A percentile compares a stretch with the other conserved stretches of the same genome.
Conservation (phyloP, 2,329 filamentous ascomycete genomes). For the Chaetomium olivaceum region DNA sequence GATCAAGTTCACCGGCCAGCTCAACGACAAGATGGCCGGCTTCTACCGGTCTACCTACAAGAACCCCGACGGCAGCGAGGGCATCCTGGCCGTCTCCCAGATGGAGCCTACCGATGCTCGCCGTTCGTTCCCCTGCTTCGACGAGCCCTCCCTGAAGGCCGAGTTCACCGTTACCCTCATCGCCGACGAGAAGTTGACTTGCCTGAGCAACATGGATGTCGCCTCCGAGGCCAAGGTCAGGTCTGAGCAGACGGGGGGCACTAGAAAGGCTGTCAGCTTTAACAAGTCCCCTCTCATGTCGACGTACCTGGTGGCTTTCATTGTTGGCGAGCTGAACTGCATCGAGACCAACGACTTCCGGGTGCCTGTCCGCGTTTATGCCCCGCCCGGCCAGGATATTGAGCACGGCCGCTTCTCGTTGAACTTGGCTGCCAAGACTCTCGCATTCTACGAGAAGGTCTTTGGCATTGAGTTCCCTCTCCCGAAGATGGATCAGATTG, state of each 20-base stretch:
- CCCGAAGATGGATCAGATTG: slow-evolving; percentile 95
- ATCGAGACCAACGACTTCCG: slow-evolving; percentile 91
- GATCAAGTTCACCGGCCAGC: slow-evolving; percentile 72
- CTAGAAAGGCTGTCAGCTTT: slow-evolving; percentile 87
- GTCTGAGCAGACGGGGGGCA: slow-evolving; percentile 60
- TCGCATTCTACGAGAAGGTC: slow-evolving; percentile 93
- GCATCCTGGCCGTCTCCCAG: slow-evolving; percentile 86
- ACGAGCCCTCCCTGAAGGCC: slow-evolving; percentile 92
- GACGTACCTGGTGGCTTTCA: slow-evolving; percentile 91
- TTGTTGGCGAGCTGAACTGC: slow-evolving; percentile 90
- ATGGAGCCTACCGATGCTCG: slow-evolving; percentile 96
- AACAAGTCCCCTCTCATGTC: slow-evolving; percentile 93
- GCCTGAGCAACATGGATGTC: slow-evolving; percentile 96
- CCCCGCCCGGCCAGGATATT: slow-evolving; percentile 84
- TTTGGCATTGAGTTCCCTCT: slow-evolving; percentile 86
- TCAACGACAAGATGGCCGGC: slow-evolving; percentile 89
- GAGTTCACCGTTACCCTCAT: slow-evolving; percentile 89
- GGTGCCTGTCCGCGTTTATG: slow-evolving; percentile 90
- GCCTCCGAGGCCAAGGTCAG: slow-evolving; percentile 73
- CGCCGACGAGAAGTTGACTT: slow-evolving; percentile 86
- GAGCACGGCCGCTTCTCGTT: slow-evolving; percentile 90
- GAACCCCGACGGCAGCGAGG: slow-evolving; percentile 72
- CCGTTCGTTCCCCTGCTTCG: slow-evolving; percentile 92
- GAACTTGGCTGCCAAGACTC: slow-evolving; percentile 82
- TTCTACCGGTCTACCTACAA: slow-evolving; percentile 94